Conservation (phyloP, 805 yeast species). For the Cyberlindnera japonica region DNA sequence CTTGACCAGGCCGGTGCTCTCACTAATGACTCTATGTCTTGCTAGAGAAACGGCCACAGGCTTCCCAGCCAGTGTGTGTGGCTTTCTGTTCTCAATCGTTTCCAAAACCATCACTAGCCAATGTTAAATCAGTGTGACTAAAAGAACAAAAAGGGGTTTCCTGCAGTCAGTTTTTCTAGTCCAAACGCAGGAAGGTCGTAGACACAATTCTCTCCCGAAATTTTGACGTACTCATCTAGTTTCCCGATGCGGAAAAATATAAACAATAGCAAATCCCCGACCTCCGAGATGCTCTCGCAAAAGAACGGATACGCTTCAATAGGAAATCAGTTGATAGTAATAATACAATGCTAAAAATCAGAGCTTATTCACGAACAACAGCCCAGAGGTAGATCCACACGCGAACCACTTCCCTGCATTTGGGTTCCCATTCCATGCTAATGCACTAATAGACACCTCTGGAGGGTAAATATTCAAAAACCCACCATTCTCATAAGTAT, state of each 20-base stretch:
- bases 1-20: conserved; percentile 48
- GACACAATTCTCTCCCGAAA: no score
- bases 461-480: not conserved
- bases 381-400: not conserved
- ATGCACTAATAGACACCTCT: not conserved
- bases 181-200: no score
- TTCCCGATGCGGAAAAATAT: no score
- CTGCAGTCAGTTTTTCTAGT: conserved; percentile 1
- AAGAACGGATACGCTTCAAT: no score
- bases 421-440: not conserved
- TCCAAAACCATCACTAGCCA: conserved; percentile 10
- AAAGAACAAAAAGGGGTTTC: no score
- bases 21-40: conserved; percentile 42
- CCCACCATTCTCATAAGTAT: not conserved
- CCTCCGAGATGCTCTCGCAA: no score
- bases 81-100: conserved; percentile 7
- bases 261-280: no score
- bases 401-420: not conserved
- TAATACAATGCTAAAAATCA: not conserved
- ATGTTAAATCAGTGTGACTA: no score
- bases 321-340: no score
- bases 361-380: not conserved
- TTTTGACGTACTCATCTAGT: no score
- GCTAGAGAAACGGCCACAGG: conserved; percentile 7
- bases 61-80: conserved; percentile 1